Evolutionary conservation across 2,329 filamentous ascomycete species (phyloP), one percentile per base, ranked within the genome.

Genomic region (Rhinocladiella similis): DNA sequence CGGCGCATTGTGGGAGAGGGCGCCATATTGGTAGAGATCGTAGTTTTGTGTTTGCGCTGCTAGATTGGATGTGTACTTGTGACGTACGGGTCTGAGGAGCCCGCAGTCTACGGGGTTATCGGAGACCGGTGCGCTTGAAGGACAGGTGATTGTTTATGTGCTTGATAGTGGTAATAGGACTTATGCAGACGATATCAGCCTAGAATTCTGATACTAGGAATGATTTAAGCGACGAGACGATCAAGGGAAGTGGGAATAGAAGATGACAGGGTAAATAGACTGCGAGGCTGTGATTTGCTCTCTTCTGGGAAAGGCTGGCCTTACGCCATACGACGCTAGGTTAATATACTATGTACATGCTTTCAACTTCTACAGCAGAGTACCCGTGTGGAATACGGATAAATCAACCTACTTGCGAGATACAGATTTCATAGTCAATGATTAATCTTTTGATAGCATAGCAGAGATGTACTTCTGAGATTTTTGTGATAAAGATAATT

Each of bases 1-100:
- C 69, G 69, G 42, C 67, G 67, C 42, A 70, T 68, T 36, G 71
- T 73, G 56, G 74, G 70, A n/a, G 63, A 66, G 29, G 63, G 64
- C 14, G 64, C 62, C 65, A 67, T 66, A n/a, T 9, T 22, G 6
- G 41, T 19, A 19, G 14, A 45, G n/a, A 45, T 12, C 13, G 12
- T 33, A 18, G 14, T 19, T 9, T n/a, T 46, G 14, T 20, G 6
- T 19, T 7, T 46, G 22, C 42, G 16, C 16, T 14, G 42, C 19
- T 25, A 18, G 19, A 7, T 3, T 7, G 25, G 25, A 27, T 3
- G 25, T 27, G 7, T 27, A 27, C 4, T 3, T 27, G n/a, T 46
- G 50, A 16, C 13, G 38, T n/a, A 36, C 16, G 25, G 12, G 2
- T 41, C 12, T 13, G 3, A 18, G 6, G 22, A 33, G 7, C 10